Evolutionary conservation across 257 asterid species (phyloP).

Genomic region (Solanum gracilifrons): DNA sequence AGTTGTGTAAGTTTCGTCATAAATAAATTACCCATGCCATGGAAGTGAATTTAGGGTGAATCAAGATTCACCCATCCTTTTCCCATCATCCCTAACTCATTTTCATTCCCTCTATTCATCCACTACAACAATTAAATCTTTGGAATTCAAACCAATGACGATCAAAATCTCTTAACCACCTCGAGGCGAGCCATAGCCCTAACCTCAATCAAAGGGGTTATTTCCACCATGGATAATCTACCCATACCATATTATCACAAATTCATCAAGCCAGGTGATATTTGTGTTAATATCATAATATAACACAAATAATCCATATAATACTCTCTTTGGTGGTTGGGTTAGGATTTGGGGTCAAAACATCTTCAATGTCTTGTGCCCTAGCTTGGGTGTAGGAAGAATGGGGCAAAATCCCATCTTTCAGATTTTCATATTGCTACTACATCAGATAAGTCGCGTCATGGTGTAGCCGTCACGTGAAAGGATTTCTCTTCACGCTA

Average conservation of each 20-base stretch:
- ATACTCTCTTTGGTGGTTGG: neutral
- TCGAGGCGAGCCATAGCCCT: neutral
- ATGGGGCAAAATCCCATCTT: neutral
- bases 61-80: neutral
- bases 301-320: neutral
- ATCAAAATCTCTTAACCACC: neutral
- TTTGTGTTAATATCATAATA: neutral
- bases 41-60: neutral
- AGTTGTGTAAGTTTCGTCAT: neutral
- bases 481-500: neutral
- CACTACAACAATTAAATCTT: neutral
- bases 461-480: neutral
- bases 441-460: neutral
- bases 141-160: neutral
- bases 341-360: neutral
- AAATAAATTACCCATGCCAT: neutral
- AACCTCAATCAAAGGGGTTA: neutral
- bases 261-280: neutral
- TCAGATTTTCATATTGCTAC: neutral
- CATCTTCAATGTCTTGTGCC: neutral
- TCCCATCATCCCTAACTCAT: neutral
- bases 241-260: neutral
- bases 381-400: neutral
- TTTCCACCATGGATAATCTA: neutral
- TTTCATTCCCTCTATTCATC: neutral